Base-by-base conservation (phyloP, 1,139 yeast genomes). In the Debaryomyces robertsiae region DNA sequence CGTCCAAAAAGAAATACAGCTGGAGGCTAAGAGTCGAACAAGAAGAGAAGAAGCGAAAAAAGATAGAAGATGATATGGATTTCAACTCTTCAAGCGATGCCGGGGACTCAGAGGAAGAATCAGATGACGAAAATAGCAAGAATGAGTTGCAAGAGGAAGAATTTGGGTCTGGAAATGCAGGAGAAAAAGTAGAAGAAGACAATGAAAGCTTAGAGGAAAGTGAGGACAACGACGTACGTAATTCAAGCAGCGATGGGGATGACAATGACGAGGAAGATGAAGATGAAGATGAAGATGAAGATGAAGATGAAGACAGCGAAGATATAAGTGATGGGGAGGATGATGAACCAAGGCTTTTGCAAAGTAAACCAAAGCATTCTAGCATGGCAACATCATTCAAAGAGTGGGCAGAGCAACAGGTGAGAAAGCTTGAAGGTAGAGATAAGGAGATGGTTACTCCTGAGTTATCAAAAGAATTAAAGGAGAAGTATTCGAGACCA, bases 341-440 rank as follows among this genome's bases (percentile, higher is more conserved):
- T 10, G 67, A 59, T 3, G 29, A 48, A n/a, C 72, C 76, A 1
- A 55, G 63, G 38, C 56, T 71, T n/a, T 48, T 69, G 27, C 56
- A 61, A 47, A 52, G 58, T 44, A 70, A 69, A 50, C 74, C 77
- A 1, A 67, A 67, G 43, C 77, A 72, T 47, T 69, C 77, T 1
- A 53, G 54, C 17, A 50, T 55, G 2, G 82, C 81, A 0, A 60
- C 62, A 35, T 68, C 76, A 1, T 79, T 79, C 60, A 79, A 77
- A 51, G 72, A 70, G 41, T 79, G 84, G 84, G 90, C 86, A 0
- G 82, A 77, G 47, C 61, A 61, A 24, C 81, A 77, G 52, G 76
- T 74, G 0, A 75, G 81, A 44, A 65, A 70, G 47, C 58, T 81
- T 22, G 90, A 83, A 56, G 88, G 87, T 1, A 66, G 82, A 44